Conservation (phyloP, 1,284 basidiomycete species). For the Rhodotorula sp. region DNA sequence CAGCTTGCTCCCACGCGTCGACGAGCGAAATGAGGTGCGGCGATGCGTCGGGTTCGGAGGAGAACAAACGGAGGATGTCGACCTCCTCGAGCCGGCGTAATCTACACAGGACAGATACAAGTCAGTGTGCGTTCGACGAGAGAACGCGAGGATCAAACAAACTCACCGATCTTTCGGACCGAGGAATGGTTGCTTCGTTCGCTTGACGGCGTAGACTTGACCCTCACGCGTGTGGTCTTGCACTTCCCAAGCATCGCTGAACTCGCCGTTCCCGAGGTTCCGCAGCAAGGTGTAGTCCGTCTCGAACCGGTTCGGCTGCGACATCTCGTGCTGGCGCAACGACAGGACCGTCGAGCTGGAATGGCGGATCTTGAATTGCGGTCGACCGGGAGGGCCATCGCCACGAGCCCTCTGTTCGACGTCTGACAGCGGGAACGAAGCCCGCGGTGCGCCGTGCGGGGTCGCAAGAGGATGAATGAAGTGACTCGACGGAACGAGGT, state of each 20-base stretch:
- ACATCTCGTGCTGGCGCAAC: conserved; percentile 37
- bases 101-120: conserved; percentile 52
- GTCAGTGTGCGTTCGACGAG: conserved; percentile 7
- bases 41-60: conserved; percentile 53
- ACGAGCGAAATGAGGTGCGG: conserved; percentile 86
- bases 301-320: conserved; percentile 56
- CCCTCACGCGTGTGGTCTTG: conserved; percentile 61
- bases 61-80: conserved; percentile 82
- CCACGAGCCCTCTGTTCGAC: conserved; percentile 13
- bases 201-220: conserved; percentile 84
- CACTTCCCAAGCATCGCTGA: conserved; percentile 91
- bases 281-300: conserved; percentile 77
- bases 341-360: conserved; percentile 41
- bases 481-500: conserved; percentile 17
- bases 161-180: conserved; percentile 85
- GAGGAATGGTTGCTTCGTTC: conserved; percentile 81
- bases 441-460: conserved; percentile 23
- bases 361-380: conserved; percentile 39
- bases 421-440: conserved; percentile 36
- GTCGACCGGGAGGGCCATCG: conserved; percentile 11
- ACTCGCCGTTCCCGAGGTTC: conserved; percentile 87
- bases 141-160: conserved; percentile 5
- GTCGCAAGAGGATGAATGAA: conserved; percentile 23
- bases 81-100: conserved; percentile 92
- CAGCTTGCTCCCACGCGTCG: conserved; percentile 96